Conservation (phyloP, 2,329 filamentous ascomycete species). For the Dactylonectria macrodidyma region DNA sequence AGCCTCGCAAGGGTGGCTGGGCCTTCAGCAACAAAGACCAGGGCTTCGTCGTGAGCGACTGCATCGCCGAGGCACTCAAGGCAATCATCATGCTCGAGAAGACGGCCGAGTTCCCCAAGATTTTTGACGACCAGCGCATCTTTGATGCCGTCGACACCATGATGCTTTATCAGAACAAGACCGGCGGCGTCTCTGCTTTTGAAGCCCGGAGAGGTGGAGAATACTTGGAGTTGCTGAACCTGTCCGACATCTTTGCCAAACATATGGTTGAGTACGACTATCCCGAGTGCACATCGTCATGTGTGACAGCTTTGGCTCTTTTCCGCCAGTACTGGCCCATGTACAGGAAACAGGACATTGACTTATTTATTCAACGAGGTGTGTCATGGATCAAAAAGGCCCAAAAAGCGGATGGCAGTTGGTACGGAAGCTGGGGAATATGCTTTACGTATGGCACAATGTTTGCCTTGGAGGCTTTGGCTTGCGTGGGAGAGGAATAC, state of each 20-base stretch:
- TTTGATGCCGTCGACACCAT: constrained; percentile 93
- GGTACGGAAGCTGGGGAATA: constrained; percentile 98
- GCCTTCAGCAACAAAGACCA: constrained; percentile 94
- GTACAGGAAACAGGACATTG: constrained; percentile 84
- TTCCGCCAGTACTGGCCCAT: constrained; percentile 87
- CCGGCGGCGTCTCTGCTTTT: constrained; percentile 90
- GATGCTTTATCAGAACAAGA: constrained; percentile 87
- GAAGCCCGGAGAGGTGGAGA: constrained; percentile 85
- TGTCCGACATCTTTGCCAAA: constrained; percentile 93
- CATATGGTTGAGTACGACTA: constrained; percentile 99
- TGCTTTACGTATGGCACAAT: constrained; percentile 98
- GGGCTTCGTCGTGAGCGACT: constrained; percentile 96
- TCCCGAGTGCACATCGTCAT: constrained; percentile 96
- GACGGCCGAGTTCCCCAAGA: constrained; percentile 79
- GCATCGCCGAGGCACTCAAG: constrained; percentile 92
- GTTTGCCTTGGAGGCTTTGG: constrained; percentile 93
- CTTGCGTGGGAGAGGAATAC: constrained; percentile 86
- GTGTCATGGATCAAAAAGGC: constrained; percentile 86
- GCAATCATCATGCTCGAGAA: constrained; percentile 88
- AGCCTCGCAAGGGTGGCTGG: constrained; percentile 94
- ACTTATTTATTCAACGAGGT: constrained; percentile 78
- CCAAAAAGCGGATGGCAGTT: constrained; percentile 87
- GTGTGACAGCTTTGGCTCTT: constrained; percentile 87
- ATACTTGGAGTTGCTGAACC: constrained; percentile 88
- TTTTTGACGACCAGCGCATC: constrained; percentile 83